phyloP scores from a whole-genome alignment of 371 early-diverging fungal species.

The Mycotypha africana region DNA sequence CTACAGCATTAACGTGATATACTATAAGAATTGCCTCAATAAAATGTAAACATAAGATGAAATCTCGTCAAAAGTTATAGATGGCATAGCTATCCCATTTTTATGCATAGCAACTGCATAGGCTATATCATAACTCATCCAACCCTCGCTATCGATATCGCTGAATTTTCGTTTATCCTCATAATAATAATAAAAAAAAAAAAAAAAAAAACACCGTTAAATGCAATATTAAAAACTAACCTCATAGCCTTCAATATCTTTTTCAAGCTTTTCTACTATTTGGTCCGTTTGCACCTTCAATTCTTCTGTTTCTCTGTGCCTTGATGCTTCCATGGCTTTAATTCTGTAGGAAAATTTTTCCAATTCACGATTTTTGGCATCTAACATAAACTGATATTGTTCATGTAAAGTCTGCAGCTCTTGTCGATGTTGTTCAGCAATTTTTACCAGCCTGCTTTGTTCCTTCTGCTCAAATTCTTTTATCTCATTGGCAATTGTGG shows the following conservation, averaged over 20 bases:
- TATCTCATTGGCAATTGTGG: no score
- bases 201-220: not conserved
- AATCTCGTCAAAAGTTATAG: not conserved
- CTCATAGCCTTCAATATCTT: slow-evolving; percentile 34
- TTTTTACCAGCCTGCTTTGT: slow-evolving; percentile 3
- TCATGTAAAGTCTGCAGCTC: slow-evolving; percentile 28
- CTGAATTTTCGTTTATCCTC: no score
- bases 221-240: slow-evolving; percentile 10
- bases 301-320: slow-evolving; percentile 30
- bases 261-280: slow-evolving; percentile 16
- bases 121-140: no score
- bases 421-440: slow-evolving; percentile 33
- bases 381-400: slow-evolving; percentile 30
- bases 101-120: no score
- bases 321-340: slow-evolving; percentile 26
- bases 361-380: slow-evolving; percentile 31
- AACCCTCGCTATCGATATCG: no score
- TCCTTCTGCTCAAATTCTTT: no score
- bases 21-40: slow-evolving; percentile 14
- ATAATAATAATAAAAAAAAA: slow-evolving; percentile 5
- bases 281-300: slow-evolving; percentile 14
- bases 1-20: slow-evolving; percentile 28
- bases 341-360: slow-evolving; percentile 39
- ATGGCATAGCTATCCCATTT: not conserved
- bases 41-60: not conserved